These are phyloP conservation scores for Tagetes erecta DNA, from an alignment of 129 eudicot species.

Conservation along the genomic window DNA sequence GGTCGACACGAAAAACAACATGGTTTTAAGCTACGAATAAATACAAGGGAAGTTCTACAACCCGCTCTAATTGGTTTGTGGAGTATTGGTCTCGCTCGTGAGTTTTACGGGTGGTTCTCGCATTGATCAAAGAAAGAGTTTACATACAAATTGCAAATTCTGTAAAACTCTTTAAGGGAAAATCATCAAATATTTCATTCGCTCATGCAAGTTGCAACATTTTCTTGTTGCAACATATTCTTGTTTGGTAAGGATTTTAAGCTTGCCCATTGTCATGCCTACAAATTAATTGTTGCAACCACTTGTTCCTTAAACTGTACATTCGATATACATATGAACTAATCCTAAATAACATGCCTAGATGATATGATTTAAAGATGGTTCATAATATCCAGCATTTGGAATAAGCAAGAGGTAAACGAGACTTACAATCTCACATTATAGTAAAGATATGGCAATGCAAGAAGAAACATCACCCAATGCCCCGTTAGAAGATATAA, in stretches of 20 bases:
- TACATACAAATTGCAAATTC: not conserved
- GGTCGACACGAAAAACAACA: no score
- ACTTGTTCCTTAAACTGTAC: not conserved
- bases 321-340: not conserved
- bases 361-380: not conserved
- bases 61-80: not conserved
- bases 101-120: not conserved
- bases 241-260: not conserved
- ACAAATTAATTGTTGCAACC: not conserved
- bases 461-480: slow-evolving; percentile 87
- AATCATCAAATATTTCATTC: not conserved
- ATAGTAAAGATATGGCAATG: slow-evolving; percentile 87
- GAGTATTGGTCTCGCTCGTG: not conserved
- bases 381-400: not conserved
- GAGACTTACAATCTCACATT: slow-evolving; percentile 80
- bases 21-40: no score
- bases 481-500: slow-evolving; percentile 86
- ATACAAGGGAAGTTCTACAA: no score
- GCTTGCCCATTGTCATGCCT: not conserved
- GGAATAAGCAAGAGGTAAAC: not conserved
- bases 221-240: not conserved
- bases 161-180: not conserved
- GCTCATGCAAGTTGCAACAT: not conserved
- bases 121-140: not conserved
- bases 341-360: not conserved